Evolutionary conservation across 2,329 filamentous ascomycete species (phyloP), one percentile per base, ranked within the genome.

Genomic region (Leptographium wingfieldii): DNA sequence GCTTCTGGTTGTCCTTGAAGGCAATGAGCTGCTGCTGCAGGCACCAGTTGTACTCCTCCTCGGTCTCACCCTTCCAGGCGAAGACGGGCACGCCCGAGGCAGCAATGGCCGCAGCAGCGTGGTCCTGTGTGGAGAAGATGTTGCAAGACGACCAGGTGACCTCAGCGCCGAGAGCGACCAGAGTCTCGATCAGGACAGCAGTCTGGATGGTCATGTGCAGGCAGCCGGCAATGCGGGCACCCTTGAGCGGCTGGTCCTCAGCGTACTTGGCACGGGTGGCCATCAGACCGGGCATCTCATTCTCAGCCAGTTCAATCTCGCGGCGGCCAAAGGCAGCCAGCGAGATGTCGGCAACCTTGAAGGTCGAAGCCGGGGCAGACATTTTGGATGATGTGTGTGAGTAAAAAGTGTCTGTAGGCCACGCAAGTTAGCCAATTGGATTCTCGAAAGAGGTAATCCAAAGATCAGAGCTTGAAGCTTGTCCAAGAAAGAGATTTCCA

Each of bases 191-290:
- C 71, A 99, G 87, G 73, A 99, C 94, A 69, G 94, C 94, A 67
- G 94, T 99, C 83, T 99, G 94, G 80, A 99, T 97, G 75, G 94
- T 97, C 92, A 96, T 96, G 87, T 96, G 92, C 75, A 97, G 82
- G 80, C 94, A 97, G 73, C 94, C 94, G 70, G 94, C 94, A 76
- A 99, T 96, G 72, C 92, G 88, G 75, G 92, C 90, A 74, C 92
- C 92, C 74, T 87, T 87, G 71, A 99, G 84, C 69, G 94, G 94
- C 84, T 97, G 92, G 78, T 96, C 92, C 64, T 76, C 76, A 69
- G 88, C 89, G 76, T 97, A 99, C 83, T 95, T 96, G 72, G 77
- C 74, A 73, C 94, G 88, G 72, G 92, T 97, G 72, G 89, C 84
- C 88, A 99, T 95, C 69, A 99, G 86, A 85, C 94, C 92, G 67